phyloP scores from a whole-genome alignment of 805 yeast genomes.

The Pichia kluyveri region DNA sequence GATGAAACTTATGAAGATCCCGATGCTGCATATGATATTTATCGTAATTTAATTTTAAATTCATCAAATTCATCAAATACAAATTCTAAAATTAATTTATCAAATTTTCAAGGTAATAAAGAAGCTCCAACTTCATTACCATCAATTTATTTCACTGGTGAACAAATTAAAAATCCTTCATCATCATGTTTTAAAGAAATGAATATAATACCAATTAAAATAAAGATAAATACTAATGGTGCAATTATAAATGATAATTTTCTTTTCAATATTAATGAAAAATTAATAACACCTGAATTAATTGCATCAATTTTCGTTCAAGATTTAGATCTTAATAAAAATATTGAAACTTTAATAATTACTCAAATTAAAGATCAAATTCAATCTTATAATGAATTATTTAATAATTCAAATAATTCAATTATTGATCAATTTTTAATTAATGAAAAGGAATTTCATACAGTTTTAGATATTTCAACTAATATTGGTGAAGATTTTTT shows the following conservation, averaged over 20 bases:
- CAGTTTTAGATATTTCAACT: conserved; percentile 71
- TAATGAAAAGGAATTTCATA: conserved; percentile 49
- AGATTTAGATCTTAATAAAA: conserved; percentile 73
- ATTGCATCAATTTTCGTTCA: conserved; percentile 68
- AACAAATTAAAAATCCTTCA: conserved; percentile 24
- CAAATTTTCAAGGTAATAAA: conserved; percentile 27
- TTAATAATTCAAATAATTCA: conserved; percentile 37
- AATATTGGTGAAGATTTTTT: conserved; percentile 74
- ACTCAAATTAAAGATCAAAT: conserved; percentile 72
- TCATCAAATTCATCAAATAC: conserved; percentile 3
- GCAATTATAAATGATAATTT: conserved; percentile 52
- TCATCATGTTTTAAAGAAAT: conserved; percentile 28
- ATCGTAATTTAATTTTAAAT: conserved; percentile 7
- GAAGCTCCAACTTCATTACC: conserved; percentile 32
- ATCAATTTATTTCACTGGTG: conserved; percentile 22
- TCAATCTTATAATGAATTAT: conserved; percentile 60
- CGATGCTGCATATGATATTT: conserved; percentile 29
- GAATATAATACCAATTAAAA: conserved; percentile 54
- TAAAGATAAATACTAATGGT: conserved; percentile 51
- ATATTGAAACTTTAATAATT: conserved; percentile 54
- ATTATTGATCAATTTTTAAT: conserved; percentile 37
- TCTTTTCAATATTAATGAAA: conserved; percentile 66
- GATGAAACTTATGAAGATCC: conserved; percentile 61
- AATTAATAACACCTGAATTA: conserved; percentile 60
- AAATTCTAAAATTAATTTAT: conserved; percentile 15